Conservation (phyloP, 345 rosid genomes). For the Cardamine resedifolia region DNA sequence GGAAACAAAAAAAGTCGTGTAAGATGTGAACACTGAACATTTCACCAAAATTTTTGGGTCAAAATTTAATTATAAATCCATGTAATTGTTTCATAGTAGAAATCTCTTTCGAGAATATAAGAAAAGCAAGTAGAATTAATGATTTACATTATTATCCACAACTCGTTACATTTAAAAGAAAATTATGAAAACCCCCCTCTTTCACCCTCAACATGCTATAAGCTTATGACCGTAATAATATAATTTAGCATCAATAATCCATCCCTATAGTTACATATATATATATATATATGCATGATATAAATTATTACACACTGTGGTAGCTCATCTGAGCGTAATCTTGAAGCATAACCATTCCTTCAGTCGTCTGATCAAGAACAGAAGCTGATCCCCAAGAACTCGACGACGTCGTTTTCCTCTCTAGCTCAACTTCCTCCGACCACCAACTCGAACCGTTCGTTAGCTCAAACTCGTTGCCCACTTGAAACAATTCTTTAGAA, state of each 20-base stretch:
- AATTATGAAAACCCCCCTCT: not conserved
- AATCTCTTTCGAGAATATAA: not conserved
- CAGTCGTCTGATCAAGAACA: conserved; percentile 44
- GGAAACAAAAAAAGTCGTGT: not conserved
- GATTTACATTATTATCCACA: conserved; percentile 57
- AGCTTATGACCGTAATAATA: conserved; percentile 34
- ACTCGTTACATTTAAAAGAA: conserved; percentile 47
- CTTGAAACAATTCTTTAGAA: conserved; percentile 42
- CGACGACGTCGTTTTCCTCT: conserved; percentile 55
- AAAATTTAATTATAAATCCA: not conserved
- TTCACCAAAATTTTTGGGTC: no score
- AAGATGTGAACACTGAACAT: no score
- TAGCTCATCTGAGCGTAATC: conserved; percentile 53
- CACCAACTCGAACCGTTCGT: conserved; percentile 66
- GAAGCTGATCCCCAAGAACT: conserved; percentile 68
- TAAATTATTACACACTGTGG: conserved; percentile 46
- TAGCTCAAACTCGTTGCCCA: conserved; percentile 52
- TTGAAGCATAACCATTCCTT: conserved; percentile 52
- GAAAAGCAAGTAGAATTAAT: conserved; percentile 30
- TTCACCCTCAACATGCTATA: conserved; percentile 31
- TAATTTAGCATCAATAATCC: conserved; percentile 26
- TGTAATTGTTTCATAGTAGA: not conserved
- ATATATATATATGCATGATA: conserved; percentile 8
- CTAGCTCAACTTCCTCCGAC: conserved; percentile 55
- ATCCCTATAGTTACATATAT: conserved; percentile 32